Conservation (phyloP, 2,329 filamentous ascomycete genomes). For the Blumeria hordei region DNA sequence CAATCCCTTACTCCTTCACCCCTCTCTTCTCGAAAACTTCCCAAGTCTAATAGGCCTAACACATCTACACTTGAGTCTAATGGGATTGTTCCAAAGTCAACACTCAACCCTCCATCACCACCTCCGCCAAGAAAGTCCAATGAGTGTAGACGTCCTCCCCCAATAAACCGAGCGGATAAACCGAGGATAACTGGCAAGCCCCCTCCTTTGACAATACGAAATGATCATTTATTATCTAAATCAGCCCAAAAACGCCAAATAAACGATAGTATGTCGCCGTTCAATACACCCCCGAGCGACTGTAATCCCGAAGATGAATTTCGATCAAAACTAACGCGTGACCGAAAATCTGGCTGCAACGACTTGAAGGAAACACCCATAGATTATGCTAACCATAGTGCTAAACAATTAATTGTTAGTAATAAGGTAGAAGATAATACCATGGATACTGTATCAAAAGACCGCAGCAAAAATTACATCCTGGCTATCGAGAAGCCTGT, state of each 20-base stretch:
- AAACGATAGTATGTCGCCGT: constrained; percentile 37
- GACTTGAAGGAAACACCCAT: constrained; percentile 17
- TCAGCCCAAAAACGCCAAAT: constrained; percentile 4
- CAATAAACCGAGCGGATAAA: constrained; percentile 57
- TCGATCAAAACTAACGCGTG: constrained; percentile 17
- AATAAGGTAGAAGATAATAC: constrained; percentile 21
- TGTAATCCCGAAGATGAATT: constrained; percentile 30
- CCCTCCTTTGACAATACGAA: constrained; percentile 11
- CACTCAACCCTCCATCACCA: constrained; percentile 33
- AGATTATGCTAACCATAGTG: constrained; percentile 9
- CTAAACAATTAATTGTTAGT: constrained; percentile 24
- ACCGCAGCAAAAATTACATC: constrained; percentile 18
- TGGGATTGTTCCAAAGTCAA: constrained; percentile 23
- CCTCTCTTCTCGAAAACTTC: constrained; percentile 21
- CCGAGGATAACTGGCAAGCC: constrained; percentile 29
- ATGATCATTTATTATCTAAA: constrained; percentile 13
- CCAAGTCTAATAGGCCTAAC: constrained; percentile 28
- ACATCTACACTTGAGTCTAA: constrained; percentile 26
- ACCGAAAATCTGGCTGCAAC: constrained; percentile 9
- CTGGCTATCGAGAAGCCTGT: constrained; percentile 23
- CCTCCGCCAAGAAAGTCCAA: constrained; percentile 38
- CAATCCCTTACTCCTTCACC: constrained; percentile 18
- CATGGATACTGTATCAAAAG: constrained; percentile 18
- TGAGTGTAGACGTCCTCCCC: constrained; percentile 25
- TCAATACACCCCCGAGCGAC: constrained; percentile 59